Base-by-base conservation (phyloP, 129 eudicot genomes). In the Escallonia herrerae region DNA sequence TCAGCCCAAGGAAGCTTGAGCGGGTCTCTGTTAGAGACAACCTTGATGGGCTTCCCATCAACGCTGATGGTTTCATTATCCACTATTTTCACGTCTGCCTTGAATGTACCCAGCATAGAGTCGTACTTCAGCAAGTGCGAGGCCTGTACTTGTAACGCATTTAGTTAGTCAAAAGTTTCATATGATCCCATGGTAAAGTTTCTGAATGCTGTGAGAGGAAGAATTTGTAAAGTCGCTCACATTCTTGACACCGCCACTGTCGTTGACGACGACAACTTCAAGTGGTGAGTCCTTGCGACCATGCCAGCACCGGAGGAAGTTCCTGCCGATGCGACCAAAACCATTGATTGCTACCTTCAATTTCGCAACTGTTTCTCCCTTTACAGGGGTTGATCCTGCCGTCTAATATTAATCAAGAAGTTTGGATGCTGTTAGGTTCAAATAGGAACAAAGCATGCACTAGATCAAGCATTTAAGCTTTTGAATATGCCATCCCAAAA, bases 281-380 rank as follows among this genome's bases (percentile, higher is more conserved):
- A 93, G 85, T 37, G 99, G 99, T 40, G 96, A 89, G 81, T 93
- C 84, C 74, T 81, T 72, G 40, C 99, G 87, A 9, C 96, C 99
- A 66, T 93, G 99, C 99, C 99, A 93, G 79, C 99, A 93, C 11
- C 99, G 79, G 52, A 93, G 99, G 75, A 93, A 93, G 82, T 93
- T 93, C 54, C 99, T 80, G 12, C 99, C 99, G 58, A 93, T 93
- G 63, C 99, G 89, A 54, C 99, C 99, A 13, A 93, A 93, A 43
- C 99, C 99, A 50, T 93, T 93, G 80, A 93, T 93, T 52, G 99
- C 99, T 59, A 93, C 99, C 86, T 93, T 93, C 78, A 93, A 55
- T 76, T 93, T 89, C 40, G 99, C 99, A 7, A 82, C 86, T 15
- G 90, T 78, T 49, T 79, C 80, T 56, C 82, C 77, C 84, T 72